These are phyloP conservation scores for Auricularia sp. DNA, from an alignment of 768 basidiomycete species.

Conservation along the genomic window DNA sequence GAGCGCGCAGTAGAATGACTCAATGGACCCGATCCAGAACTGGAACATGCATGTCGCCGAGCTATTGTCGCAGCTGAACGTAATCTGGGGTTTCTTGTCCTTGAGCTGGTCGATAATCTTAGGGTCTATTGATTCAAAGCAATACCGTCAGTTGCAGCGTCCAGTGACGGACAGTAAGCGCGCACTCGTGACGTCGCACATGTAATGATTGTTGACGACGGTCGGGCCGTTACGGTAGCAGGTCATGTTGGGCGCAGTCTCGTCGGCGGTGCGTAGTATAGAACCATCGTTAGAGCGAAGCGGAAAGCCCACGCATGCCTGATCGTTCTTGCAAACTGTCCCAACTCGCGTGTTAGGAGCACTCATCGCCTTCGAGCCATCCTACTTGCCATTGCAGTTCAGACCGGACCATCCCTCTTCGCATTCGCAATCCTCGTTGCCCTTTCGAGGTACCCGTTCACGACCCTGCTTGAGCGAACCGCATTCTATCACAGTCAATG, in stretches of 20 bases:
- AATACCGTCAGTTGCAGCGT: background rate
- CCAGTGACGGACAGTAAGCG: slow-evolving; percentile 9
- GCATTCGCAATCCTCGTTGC: slow-evolving; percentile 72
- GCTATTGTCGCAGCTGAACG: slow-evolving; percentile 75
- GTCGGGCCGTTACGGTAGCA: slow-evolving; percentile 91
- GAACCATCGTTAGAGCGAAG: slow-evolving; percentile 23
- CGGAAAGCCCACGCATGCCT: slow-evolving; percentile 72
- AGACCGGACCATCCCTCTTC: slow-evolving; percentile 93
- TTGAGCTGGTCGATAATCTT: slow-evolving; percentile 95
- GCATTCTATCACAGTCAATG: slow-evolving; percentile 48
- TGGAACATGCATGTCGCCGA: slow-evolving; percentile 78
- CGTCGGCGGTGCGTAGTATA: slow-evolving; percentile 22
- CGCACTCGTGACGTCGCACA: slow-evolving; percentile 97
- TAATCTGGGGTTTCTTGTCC: slow-evolving; percentile 86
- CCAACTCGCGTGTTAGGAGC: background rate
- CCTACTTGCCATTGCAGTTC: slow-evolving; percentile 82
- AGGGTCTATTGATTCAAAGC: slow-evolving; percentile 43
- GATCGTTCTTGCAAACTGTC: slow-evolving; percentile 75
- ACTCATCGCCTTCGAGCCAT: background rate
- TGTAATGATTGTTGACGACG: slow-evolving; percentile 91
- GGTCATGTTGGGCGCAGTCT: slow-evolving; percentile 57
- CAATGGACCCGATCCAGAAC: slow-evolving; percentile 92
- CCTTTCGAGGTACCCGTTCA: slow-evolving; percentile 68
- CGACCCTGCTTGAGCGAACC: slow-evolving; percentile 89
- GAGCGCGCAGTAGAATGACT: slow-evolving; percentile 92